Conservation (phyloP, 768 basidiomycete genomes). For the Cyathus striatus region DNA sequence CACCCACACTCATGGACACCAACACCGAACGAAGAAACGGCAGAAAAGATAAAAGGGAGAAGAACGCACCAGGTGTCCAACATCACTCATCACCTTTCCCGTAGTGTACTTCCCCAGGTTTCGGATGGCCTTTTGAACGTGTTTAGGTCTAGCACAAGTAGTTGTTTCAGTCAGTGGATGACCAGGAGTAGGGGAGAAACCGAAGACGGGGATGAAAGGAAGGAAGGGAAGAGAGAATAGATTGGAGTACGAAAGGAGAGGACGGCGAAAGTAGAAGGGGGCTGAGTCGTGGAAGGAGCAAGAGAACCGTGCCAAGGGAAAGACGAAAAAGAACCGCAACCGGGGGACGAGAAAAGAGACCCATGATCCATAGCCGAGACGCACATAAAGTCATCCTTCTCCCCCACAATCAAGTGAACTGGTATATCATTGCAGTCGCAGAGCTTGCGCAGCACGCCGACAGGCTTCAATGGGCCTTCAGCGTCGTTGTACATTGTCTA, state of each 20-base stretch:
- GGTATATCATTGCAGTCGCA: conserved; percentile 37
- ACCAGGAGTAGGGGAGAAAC: too few species aligned
- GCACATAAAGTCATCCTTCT: conserved; percentile 48
- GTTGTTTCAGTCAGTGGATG: too few species aligned
- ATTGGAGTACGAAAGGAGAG: too few species aligned
- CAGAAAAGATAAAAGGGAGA: background rate
- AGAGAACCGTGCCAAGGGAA: too few species aligned
- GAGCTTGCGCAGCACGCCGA: conserved; percentile 36
- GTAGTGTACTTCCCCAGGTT: conserved; percentile 29
- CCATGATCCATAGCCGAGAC: too few species aligned
- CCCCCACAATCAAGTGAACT: conserved; percentile 51
- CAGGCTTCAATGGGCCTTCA: conserved; percentile 49
- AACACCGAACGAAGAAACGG: background rate
- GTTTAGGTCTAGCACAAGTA: conserved; percentile 20
- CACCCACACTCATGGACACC: too few species aligned
- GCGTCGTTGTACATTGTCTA: conserved; percentile 63
- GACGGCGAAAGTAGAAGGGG: too few species aligned
- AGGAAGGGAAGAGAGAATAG: too few species aligned
- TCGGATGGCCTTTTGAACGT: conserved; percentile 28
- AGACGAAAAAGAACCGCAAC: background rate
- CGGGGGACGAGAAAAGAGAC: too few species aligned
- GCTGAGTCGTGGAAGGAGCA: too few species aligned
- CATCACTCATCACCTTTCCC: conserved; percentile 16
- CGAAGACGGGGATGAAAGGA: too few species aligned
- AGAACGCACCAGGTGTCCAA: conserved; percentile 29